Base-by-base conservation (phyloP, 2,329 filamentous ascomycete species). In the Gnomoniopsis sp. region DNA sequence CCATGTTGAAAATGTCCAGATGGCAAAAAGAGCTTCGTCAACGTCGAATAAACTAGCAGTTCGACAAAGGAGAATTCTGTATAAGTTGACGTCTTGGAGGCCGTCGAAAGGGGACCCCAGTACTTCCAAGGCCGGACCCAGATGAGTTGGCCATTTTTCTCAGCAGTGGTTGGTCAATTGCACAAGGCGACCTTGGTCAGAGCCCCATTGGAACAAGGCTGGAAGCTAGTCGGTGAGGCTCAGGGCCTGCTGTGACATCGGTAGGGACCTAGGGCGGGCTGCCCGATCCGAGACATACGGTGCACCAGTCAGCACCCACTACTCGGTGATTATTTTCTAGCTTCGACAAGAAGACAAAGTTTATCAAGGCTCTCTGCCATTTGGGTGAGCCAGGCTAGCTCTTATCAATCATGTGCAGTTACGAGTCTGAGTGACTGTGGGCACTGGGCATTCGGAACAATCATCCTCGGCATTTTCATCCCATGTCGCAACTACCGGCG, bases 101-200 rank as follows among this genome's bases (percentile, higher is more conserved):
- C 43, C 51, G 38, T 53, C 43, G 30, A 46, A 47, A 50, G 52
- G 51, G 38, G 26, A 30, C 26, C 46, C 41, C 36, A 44, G 38
- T 41, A 47, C 56, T 48, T 49, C 36, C 59, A 59, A 52, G 51
- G 48, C 34, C 52, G 51, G 56, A 30, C 49, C 59, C 51, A 54
- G 50, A 36, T 38, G 15, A 51, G 30, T 49, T 34, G 41, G 59
- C 55, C 59, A 58, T 47, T 33, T n/a, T 53, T 44, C 47, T 44
- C 26, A 21, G 49, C 46, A 47, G 58, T 61, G 59, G 59, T 61
- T 61, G 59, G 59, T 61, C 59, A 61, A 58, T 58, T 48, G 51
- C n/a, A 49, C 30, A 30, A 55, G 22, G 41, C 51, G 41, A 21
- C 41, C 52, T 60, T 50, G 59, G 49, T 49, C 53, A 52, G 57